Base-by-base conservation (phyloP, 345 rosid genomes). In the Clarkia xantiana region DNA sequence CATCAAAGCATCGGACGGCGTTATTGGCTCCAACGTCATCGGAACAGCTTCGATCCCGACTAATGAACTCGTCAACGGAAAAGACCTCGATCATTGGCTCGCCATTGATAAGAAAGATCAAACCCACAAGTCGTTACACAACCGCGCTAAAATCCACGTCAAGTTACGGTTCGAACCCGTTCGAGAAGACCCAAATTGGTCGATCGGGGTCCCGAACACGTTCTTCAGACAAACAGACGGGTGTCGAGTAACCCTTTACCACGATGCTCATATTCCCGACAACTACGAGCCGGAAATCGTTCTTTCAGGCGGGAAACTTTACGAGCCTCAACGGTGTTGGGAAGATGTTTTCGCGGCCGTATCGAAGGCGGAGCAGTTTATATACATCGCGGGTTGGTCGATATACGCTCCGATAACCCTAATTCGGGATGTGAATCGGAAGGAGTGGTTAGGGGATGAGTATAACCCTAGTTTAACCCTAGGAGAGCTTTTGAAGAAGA, bases 351-450 rank as follows among this genome's bases (percentile, higher is more conserved):
- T 71, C 9, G 74, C 67, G 8, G 76, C 72, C 1, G 68, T 79
- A 49, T 55, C 53, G 10, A 67, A 67, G 22, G 79, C 81, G 3
- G 71, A 64, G 59, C 62, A 79, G 54, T 58, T 79, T 17, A 62
- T 79, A 52, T 79, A 76, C 65, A 73, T 79, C 2, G 52, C 76
- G 2, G 77, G 81, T 2, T 75, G 85, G 81, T 73, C 81, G 11
- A 70, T 79, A 11, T 73, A 58, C 55, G 53, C 79, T 23, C 44
- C 60, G 14, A 64, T 75, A 56, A 63, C 55, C 45, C 56, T 79
- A 54, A 43, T 79, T 20, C 68, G 85, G 64, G 81, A 73, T 51
- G 40, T 20, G 13, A 53, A 52, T 49, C 47, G 74, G 67, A 59
- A 11, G 47, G 64, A 64, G n/a, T 58, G 58, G 2, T 71, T 61